Evolutionary conservation across 164 flowering plant species (phyloP), one percentile per base, ranked within the genome.

Genomic region (Macadamia tetraphylla): DNA sequence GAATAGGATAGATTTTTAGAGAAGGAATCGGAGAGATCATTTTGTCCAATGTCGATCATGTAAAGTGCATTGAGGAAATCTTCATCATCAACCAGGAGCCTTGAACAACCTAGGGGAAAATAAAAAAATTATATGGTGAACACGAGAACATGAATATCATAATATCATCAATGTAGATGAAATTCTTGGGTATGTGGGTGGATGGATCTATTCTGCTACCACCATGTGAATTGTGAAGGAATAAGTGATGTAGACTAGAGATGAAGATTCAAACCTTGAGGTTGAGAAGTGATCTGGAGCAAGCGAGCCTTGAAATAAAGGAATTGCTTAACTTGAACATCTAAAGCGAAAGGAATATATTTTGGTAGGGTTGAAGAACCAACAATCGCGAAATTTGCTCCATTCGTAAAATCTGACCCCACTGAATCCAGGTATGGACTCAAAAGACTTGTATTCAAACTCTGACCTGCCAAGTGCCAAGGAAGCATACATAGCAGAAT

Each of bases 41-140:
- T 84, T 18, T 89, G 84, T 51, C 91, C 89, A 62, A 86, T 83
- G 66, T 87, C 90, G 29, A 87, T 81, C 60, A 68, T 78, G 74
- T 82, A 86, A 53, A 87, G 72, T 6, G 89, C 89, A 62, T 69
- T 79, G 9, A 29, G 68, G 67, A 83, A 89, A 2, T 72, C 90
- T 3, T 76, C 68, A 49, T 80, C 82, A 7, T 48, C 65, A 10
- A 81, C 62, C 64, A 73, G 62, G 64, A 67, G 62, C 65, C 61
- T 74, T 13, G 66, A 60, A 66, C 81, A 35, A 35, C 1, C 1
- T 35, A 35, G 23, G 23, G 23, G 23, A 23, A 23, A 23, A 23
- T 23, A 23, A 23, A 23, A 23, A 23, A 23, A 23, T 23, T 23
- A 23, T 23, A 23, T 23, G 23, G 23, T 23, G 23, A 23, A 23